A percentile compares a stretch with the other conserved stretches of the same genome.
Conservation (phyloP, 1,284 basidiomycete species). For the Papiliotrema fonsecae region DNA sequence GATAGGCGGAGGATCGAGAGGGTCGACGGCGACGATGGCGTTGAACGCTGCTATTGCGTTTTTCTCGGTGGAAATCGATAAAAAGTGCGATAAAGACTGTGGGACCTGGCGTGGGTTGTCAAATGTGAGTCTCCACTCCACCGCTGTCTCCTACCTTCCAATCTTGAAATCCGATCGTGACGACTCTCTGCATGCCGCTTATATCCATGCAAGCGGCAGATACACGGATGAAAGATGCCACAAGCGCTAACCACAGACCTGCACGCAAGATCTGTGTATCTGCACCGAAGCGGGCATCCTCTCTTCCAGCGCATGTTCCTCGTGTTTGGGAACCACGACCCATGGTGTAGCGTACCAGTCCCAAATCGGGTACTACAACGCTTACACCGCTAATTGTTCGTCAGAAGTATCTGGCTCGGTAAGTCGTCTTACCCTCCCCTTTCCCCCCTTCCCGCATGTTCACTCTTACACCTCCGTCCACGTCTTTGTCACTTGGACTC, state of each 20-base stretch:
- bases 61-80: slow-evolving; percentile 8
- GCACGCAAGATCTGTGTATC: slow-evolving; percentile 20
- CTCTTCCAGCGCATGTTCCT: slow-evolving; percentile 13
- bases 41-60: slow-evolving; percentile 7
- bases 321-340: slow-evolving; percentile 12
- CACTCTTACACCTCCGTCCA: background rate
- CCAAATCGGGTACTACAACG: slow-evolving; percentile 1
- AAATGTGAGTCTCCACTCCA: slow-evolving; percentile 10
- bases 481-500: too few species aligned
- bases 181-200: too few species aligned
- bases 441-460: background rate
- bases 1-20: too few species aligned
- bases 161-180: background rate
- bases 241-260: slow-evolving; percentile 10
- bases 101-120: slow-evolving; percentile 8
- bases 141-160: background rate
- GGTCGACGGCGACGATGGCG: background rate
- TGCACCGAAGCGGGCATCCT: slow-evolving; percentile 15
- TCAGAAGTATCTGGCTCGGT: background rate
- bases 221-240: too few species aligned
- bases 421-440: background rate
- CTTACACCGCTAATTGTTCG: slow-evolving; percentile 12
- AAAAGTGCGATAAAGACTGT: slow-evolving; percentile 9
- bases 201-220: too few species aligned
- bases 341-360: slow-evolving; percentile 2